Base-by-base conservation (phyloP, 306 rosid species). In the Cucurbita pepo region DNA sequence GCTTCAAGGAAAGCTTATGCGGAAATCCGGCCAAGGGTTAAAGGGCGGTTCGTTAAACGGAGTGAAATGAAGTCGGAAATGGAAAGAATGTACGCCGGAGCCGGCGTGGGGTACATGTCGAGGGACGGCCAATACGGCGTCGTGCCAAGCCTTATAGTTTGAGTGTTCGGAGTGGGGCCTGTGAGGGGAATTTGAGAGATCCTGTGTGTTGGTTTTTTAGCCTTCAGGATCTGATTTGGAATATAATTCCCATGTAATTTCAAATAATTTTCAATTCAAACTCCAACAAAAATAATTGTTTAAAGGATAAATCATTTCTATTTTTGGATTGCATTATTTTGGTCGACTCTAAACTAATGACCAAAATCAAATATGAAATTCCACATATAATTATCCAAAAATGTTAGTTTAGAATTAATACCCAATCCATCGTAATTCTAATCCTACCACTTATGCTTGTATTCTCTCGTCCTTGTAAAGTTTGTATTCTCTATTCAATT, bases 1-100 rank as follows among this genome's bases (percentile, higher is more conserved):
- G 97, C 92, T 6, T 90, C 95, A 2, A 75, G 97, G 56, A 90
- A 90, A 75, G 97, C 95, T 0, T 90, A 88, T 19, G 97, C 97
- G 0, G 97, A 90, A 79, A 86, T 90, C 69, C 87, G 97, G 73
- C 97, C 95, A 10, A 88, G 95, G 77, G 79, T 88, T 18, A 90
- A 90, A 76, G 97, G 97, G 72, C 90, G 97, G 76, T 90, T 90
- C 72, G 92, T 87, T 0, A 90, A 90, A 48, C 90, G 97, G 34
- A 77, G 79, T 47, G 90, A 86, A 67, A 79, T 66, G 3, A 88
- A 88, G 66, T 87, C 65, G 2, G 43, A 72, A 0, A 83, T 86
- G 21, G 89, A 88, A 71, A 76, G 81, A 4, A 80, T 86, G 40
- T 93, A 19, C 12, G 67, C 74, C 77, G 56, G 78, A 75, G 67